These are phyloP conservation scores for Cercospora sp. DNA, from an alignment of 2,329 filamentous ascomycete species.

Conservation along the genomic window DNA sequence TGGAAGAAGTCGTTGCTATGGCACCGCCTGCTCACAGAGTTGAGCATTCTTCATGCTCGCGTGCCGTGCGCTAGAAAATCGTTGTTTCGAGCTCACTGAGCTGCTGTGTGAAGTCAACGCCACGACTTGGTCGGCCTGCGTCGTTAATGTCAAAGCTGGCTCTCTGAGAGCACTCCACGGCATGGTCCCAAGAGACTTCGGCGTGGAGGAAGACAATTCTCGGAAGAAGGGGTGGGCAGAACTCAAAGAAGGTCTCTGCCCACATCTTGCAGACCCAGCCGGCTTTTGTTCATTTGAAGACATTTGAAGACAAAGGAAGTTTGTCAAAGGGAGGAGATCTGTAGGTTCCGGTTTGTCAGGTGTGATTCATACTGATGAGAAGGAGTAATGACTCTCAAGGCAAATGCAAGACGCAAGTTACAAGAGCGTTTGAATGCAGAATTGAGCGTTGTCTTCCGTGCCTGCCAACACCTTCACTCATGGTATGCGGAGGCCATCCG, in stretches of 20 bases:
- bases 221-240: neutral
- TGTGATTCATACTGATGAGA: neutral
- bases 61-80: neutral
- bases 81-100: neutral
- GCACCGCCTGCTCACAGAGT: neutral
- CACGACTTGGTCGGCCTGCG: neutral
- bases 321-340: neutral
- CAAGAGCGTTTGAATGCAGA: neutral
- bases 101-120: neutral
- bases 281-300: neutral
- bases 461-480: neutral
- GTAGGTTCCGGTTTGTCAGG: neutral
- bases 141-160: neutral
- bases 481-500: neutral
- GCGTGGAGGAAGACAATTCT: neutral
- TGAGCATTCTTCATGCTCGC: neutral
- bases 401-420: neutral
- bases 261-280: neutral
- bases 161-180: neutral
- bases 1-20: neutral
- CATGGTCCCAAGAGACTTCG: neutral
- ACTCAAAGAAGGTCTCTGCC: neutral
- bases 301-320: neutral
- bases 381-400: neutral
- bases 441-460: neutral